A percentile compares a stretch with the other conserved stretches of the same genome.
Evolutionary conservation across 352 stramenopile genomes (phyloP).

Genomic region (Phytopythium sindhum): DNA sequence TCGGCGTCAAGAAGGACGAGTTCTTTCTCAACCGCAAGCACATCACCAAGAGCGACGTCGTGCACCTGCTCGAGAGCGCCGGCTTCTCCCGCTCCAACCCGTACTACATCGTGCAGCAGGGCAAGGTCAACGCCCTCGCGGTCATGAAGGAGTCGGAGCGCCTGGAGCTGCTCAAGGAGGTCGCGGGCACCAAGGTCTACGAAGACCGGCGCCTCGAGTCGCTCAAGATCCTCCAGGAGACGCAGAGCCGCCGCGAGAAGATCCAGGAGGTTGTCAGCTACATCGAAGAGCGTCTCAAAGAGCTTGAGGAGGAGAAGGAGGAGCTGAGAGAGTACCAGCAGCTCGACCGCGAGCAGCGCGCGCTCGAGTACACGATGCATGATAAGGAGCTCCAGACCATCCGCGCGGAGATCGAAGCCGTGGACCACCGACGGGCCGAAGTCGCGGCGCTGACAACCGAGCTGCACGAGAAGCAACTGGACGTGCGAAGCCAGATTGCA

Average conservation of each 20-base stretch:
- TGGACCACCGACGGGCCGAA: constrained; percentile 65
- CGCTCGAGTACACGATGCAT: constrained; percentile 97
- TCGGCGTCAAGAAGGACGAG: constrained; percentile 99
- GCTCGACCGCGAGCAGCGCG: constrained; percentile 93
- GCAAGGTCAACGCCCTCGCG: constrained; percentile 97
- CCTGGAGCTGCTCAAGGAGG: constrained; percentile 97
- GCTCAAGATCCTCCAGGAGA: constrained; percentile 97
- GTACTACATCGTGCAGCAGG: constrained; percentile 99
- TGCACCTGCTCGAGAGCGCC: constrained; percentile 96
- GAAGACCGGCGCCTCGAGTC: constrained; percentile 97
- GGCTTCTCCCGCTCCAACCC: constrained; percentile 99
- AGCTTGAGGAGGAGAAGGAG: constrained; percentile 99
- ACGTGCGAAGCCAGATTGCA: constrained; percentile 46
- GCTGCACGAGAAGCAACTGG: constrained; percentile 69
- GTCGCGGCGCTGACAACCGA: constrained; percentile 47
- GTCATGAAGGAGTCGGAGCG: constrained; percentile 98
- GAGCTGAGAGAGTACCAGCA: constrained; percentile 95
- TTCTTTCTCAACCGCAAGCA: constrained; percentile 99
- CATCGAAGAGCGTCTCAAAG: constrained; percentile 91
- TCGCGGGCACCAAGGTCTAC: constrained; percentile 98
- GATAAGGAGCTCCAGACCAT: constrained; percentile 82
- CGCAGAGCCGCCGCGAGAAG: constrained; percentile 92
- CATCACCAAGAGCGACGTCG: constrained; percentile 98
- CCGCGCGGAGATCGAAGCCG: constrained; percentile 51
- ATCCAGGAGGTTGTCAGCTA: constrained; percentile 95